These are phyloP conservation scores for Penicillium sp. DNA, from an alignment of 2,329 filamentous ascomycete species.

Conservation along the genomic window DNA sequence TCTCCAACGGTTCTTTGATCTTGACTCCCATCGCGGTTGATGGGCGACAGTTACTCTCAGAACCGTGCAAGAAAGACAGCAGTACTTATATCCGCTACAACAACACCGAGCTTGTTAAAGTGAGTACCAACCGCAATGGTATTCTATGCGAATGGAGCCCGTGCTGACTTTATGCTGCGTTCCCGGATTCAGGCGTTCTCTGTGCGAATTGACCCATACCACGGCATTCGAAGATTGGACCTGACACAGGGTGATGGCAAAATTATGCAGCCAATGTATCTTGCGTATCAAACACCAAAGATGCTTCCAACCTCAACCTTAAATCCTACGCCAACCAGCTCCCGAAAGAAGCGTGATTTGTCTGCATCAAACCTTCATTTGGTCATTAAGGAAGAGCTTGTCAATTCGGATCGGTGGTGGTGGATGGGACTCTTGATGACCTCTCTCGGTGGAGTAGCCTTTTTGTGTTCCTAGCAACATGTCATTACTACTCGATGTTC, in stretches of 20 bases:
- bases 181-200: conserved; percentile 33
- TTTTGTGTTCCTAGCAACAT: conserved; percentile 28
- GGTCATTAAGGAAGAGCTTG: conserved; percentile 27
- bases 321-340: conserved; percentile 48
- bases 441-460: conserved; percentile 37
- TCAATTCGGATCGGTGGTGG: conserved; percentile 41
- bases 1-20: conserved; percentile 52
- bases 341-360: conserved; percentile 23
- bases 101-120: conserved; percentile 57
- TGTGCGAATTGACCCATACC: conserved; percentile 53
- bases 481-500: no score
- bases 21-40: conserved; percentile 59
- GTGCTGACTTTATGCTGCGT: not conserved
- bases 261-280: conserved; percentile 62
- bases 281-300: conserved; percentile 56
- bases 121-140: conserved; percentile 26
- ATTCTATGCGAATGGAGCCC: no score
- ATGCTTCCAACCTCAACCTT: conserved; percentile 66
- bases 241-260: conserved; percentile 59
- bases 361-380: conserved; percentile 14
- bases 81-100: conserved; percentile 62
- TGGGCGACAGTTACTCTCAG: conserved; percentile 60
- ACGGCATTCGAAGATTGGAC: conserved; percentile 57
- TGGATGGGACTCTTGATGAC: conserved; percentile 46
- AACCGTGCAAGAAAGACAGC: conserved; percentile 54